phyloP scores from a whole-genome alignment of 495 filamentous ascomycete species.

The Hypoxylon crocopeplum region DNA sequence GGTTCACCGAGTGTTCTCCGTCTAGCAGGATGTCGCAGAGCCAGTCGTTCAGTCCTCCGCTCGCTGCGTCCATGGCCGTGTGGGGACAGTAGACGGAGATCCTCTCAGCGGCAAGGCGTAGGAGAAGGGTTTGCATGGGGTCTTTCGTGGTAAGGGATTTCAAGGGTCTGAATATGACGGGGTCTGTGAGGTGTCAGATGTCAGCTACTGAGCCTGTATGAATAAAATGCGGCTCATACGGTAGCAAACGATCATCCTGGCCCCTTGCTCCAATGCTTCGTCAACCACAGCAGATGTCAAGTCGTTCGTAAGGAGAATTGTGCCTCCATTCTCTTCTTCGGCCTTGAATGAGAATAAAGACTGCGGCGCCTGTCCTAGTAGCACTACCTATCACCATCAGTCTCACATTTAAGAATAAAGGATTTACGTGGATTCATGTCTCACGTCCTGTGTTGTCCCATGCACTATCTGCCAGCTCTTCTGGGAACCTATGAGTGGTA shows the following conservation, averaged over 20 bases:
- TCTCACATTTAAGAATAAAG: neutral
- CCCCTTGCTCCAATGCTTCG: constrained; percentile 79
- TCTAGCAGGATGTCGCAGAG: constrained; percentile 81
- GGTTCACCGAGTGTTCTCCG: constrained; percentile 33
- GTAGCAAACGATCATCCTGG: constrained; percentile 85
- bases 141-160: constrained; percentile 86
- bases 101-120: constrained; percentile 83
- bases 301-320: constrained; percentile 88
- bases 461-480: constrained; percentile 83
- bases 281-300: constrained; percentile 88
- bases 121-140: constrained; percentile 82
- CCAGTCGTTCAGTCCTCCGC: constrained; percentile 92
- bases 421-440: constrained; percentile 31
- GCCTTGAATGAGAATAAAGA: constrained; percentile 3
- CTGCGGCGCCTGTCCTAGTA: constrained; percentile 37
- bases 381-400: constrained; percentile 27
- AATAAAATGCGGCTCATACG: constrained; percentile 60
- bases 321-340: constrained; percentile 14
- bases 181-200: constrained; percentile 62
- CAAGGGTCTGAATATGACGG: constrained; percentile 91
- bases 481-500: constrained; percentile 72
- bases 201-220: neutral
- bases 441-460: constrained; percentile 93
- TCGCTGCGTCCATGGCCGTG: constrained; percentile 89
- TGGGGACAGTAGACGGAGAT: constrained; percentile 96